These are phyloP conservation scores for Alnus glutinosa DNA, from an alignment of 306 rosid species.

Conservation along the genomic window DNA sequence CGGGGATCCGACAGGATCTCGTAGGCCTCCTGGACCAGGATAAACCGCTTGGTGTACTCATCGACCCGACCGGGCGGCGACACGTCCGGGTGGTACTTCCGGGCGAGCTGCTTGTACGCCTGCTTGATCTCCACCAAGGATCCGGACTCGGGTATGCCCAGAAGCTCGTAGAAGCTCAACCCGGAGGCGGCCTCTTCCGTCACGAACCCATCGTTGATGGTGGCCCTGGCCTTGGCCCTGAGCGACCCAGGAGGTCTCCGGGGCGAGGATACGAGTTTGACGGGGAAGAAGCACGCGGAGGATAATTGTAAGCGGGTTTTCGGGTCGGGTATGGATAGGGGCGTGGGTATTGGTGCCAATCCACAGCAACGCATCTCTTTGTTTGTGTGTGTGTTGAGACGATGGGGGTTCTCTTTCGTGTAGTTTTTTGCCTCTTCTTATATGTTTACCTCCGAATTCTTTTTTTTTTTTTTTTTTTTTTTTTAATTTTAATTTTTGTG, in stretches of 20 bases:
- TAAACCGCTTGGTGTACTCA: constrained; percentile 73
- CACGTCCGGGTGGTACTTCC: constrained; percentile 90
- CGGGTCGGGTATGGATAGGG: not conserved
- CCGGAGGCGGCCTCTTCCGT: constrained; percentile 28
- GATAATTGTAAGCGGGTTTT: constrained; percentile 2
- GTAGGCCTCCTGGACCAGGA: constrained; percentile 85
- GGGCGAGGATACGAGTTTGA: constrained; percentile 18
- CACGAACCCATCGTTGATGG: constrained; percentile 40
- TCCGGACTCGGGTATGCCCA: constrained; percentile 70
- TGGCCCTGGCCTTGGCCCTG: constrained; percentile 41
- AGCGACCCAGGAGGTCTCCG: constrained; percentile 32
- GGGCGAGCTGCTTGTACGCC: constrained; percentile 83
- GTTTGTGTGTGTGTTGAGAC: not conserved
- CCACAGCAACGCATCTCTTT: constrained; percentile 54
- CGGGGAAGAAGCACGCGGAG: not conserved
- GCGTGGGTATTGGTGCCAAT: constrained; percentile 23
- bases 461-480: too few species aligned
- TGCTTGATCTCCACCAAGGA: constrained; percentile 69
- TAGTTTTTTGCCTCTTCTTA: too few species aligned
- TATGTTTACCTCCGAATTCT: too few species aligned
- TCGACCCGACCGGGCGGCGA: constrained; percentile 85
- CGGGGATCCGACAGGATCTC: constrained; percentile 81
- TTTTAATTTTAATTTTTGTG: too few species aligned
- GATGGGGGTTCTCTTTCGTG: too few species aligned
- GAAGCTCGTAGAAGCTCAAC: constrained; percentile 64